Conservation (phyloP, 2,329 filamentous ascomycete species). For the Neonectria ditissima region DNA sequence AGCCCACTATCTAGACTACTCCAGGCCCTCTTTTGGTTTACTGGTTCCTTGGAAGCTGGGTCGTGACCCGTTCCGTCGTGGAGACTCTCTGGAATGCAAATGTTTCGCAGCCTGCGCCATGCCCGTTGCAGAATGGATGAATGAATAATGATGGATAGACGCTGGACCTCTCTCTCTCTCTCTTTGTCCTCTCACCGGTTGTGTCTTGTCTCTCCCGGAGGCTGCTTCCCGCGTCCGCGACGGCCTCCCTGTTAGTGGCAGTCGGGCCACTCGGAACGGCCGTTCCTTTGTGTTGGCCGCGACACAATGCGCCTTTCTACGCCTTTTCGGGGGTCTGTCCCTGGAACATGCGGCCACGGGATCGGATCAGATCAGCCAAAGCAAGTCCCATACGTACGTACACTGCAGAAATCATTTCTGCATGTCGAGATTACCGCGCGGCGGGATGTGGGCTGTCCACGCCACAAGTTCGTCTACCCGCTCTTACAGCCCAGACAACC, state of each 20-base stretch:
- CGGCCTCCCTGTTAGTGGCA: background rate
- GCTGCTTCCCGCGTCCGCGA: constrained; percentile 4
- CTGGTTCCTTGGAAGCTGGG: background rate
- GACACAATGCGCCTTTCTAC: constrained; percentile 12
- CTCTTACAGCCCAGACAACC: constrained; percentile 17
- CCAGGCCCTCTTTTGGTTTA: background rate
- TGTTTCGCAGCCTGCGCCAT: constrained; percentile 11
- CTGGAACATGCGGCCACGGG: background rate
- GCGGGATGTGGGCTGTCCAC: constrained; percentile 27
- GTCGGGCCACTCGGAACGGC: background rate
- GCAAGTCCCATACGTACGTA: background rate
- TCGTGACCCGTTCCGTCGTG: background rate
- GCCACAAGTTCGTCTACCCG: constrained; percentile 26
- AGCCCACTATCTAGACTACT: background rate
- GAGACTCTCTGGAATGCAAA: constrained; percentile 21
- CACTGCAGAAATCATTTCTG: constrained; percentile 5
- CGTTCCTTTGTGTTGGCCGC: constrained; percentile 15
- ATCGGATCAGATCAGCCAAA: background rate
- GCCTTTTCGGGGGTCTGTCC: constrained; percentile 7
- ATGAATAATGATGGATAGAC: too few species aligned
- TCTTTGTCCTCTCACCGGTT: background rate
- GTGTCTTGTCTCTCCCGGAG: background rate
- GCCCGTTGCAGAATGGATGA: constrained; percentile 16
- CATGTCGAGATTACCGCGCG: constrained; percentile 26
- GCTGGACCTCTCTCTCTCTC: too few species aligned